These are phyloP conservation scores for Pseudocercospora macadamiae DNA, from an alignment of 2,329 filamentous ascomycete genomes.

Conservation along the genomic window DNA sequence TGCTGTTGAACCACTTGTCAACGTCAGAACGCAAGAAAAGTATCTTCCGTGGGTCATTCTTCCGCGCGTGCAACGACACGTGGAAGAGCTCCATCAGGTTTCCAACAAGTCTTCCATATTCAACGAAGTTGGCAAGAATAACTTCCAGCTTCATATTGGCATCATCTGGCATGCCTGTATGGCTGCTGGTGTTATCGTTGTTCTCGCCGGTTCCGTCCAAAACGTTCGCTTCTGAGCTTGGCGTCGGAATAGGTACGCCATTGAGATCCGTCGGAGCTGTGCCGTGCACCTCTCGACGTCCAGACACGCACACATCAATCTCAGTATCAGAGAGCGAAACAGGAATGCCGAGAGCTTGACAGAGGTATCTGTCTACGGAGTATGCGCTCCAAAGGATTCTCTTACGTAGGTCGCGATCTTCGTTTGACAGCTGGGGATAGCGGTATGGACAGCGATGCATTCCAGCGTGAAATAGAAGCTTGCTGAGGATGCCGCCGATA, in stretches of 20 bases:
- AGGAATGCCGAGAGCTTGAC: slow-evolving; percentile 43
- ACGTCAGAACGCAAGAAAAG: slow-evolving; percentile 30
- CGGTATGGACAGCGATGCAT: slow-evolving; percentile 57
- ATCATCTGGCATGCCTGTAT: not conserved
- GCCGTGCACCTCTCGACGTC: slow-evolving; percentile 34
- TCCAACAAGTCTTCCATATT: slow-evolving; percentile 29
- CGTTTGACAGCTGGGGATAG: slow-evolving; percentile 40
- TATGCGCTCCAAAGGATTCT: slow-evolving; percentile 48
- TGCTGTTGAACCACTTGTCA: slow-evolving; percentile 31
- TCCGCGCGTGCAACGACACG: slow-evolving; percentile 25
- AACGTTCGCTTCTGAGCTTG: slow-evolving; percentile 1
- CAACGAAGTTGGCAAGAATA: slow-evolving; percentile 29
- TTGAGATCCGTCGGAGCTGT: slow-evolving; percentile 20
- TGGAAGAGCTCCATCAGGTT: slow-evolving; percentile 31
- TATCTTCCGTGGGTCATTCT: slow-evolving; percentile 23
- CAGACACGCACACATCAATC: slow-evolving; percentile 44
- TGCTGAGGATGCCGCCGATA: slow-evolving; percentile 51
- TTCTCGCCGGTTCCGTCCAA: not conserved
- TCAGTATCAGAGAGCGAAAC: slow-evolving; percentile 42
- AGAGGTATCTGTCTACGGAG: slow-evolving; percentile 43
- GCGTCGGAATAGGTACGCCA: slow-evolving; percentile 3
- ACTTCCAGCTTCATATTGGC: slow-evolving; percentile 21
- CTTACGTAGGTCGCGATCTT: slow-evolving; percentile 42
- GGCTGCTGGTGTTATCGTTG: not conserved
- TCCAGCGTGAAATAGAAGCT: slow-evolving; percentile 54